Evolutionary conservation across 176 grass and related monocot genomes (phyloP).

Genomic region (Typha latifolia): DNA sequence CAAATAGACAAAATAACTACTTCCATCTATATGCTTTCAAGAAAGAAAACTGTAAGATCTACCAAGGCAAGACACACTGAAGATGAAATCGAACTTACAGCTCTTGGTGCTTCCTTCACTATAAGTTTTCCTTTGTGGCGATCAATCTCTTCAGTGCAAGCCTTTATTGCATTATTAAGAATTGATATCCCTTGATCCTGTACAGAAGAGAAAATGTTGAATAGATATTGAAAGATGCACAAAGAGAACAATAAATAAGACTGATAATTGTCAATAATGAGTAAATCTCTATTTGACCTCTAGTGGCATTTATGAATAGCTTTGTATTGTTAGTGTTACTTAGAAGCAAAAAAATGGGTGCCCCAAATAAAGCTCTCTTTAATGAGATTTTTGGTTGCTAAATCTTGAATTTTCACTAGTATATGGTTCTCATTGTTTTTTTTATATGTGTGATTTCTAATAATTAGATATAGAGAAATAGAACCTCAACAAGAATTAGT

Average conservation of each 20-base stretch:
- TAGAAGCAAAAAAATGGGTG: too few species aligned
- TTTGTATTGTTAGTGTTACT: too few species aligned
- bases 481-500: too few species aligned
- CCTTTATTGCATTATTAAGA: conserved; percentile 72
- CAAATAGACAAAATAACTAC: too few species aligned
- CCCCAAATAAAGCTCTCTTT: too few species aligned
- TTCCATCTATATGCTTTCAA: not conserved
- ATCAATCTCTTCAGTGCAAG: conserved; percentile 65
- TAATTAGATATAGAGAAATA: too few species aligned
- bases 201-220: not conserved
- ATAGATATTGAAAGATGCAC: not conserved
- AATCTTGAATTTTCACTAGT: too few species aligned
- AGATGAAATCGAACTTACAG: conserved; percentile 54
- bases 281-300: too few species aligned
- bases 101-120: conserved; percentile 88
- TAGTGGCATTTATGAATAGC: too few species aligned
- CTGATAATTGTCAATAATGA: not conserved
- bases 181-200: conserved; percentile 76
- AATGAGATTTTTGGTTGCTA: too few species aligned
- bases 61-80: not conserved
- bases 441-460: too few species aligned
- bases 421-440: too few species aligned
- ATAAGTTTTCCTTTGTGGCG: conserved; percentile 64
- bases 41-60: not conserved
- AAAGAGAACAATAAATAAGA: not conserved